Percentiles rank a stretch among this genome's conserved stretches.
Conservation (phyloP, 805 yeast species). For the Lipomyces lipofer region DNA sequence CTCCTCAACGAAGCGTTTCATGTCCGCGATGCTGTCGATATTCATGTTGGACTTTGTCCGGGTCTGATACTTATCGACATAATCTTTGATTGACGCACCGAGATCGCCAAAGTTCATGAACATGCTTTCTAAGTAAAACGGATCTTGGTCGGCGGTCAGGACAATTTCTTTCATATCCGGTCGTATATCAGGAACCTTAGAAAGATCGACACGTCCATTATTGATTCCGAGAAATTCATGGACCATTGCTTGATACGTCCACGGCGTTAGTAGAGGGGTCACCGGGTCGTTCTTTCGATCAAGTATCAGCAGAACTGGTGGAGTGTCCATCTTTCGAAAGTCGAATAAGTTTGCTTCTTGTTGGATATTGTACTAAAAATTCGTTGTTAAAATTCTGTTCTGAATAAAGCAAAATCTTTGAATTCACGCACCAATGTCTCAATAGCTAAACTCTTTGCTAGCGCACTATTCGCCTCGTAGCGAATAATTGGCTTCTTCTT, state of each 20-base stretch:
- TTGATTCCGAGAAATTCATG: conserved; percentile 84
- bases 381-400: too few species aligned
- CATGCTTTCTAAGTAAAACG: conserved; percentile 77
- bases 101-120: conserved; percentile 91
- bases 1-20: conserved; percentile 86
- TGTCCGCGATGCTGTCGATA: conserved; percentile 78
- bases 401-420: conserved; percentile 56
- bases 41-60: conserved; percentile 75
- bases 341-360: conserved; percentile 61
- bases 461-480: conserved; percentile 67
- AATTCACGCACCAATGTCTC: conserved; percentile 52
- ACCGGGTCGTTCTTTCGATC: conserved; percentile 90
- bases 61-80: conserved; percentile 76
- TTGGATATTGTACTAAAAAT: conserved; percentile 36
- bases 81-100: conserved; percentile 81
- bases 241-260: conserved; percentile 99
- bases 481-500: conserved; percentile 77
- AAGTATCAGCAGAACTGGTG: conserved; percentile 71
- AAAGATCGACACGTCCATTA: conserved; percentile 75
- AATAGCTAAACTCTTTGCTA: conserved; percentile 67
- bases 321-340: conserved; percentile 59
- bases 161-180: conserved; percentile 65
- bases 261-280: conserved; percentile 88
- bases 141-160: conserved; percentile 67
- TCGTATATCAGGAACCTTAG: conserved; percentile 54